Conservation (phyloP, 192 early-diverging fungal species). For the Umbelopsis vinacea region DNA sequence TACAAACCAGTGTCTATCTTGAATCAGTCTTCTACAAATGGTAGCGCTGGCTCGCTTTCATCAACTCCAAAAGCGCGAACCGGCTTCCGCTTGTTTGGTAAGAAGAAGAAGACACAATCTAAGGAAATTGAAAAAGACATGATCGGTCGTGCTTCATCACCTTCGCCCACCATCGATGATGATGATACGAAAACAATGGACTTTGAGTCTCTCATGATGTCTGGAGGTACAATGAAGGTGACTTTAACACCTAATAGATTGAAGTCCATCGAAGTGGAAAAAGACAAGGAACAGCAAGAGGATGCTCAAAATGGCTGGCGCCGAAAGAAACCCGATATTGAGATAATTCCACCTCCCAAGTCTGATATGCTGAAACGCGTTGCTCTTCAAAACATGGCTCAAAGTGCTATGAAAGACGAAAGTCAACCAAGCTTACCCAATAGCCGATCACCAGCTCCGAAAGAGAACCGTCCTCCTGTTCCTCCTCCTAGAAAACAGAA, state of each 20-base stretch:
- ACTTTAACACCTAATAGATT: conserved; percentile 61
- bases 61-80: conserved; percentile 17
- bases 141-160: neutral
- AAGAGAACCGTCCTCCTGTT: too few species aligned
- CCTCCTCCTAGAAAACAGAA: neutral
- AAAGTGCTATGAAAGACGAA: neutral
- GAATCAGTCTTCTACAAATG: conserved; percentile 26
- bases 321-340: conserved; percentile 11
- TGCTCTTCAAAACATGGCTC: conserved; percentile 13
- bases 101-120: conserved; percentile 26
- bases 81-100: conserved; percentile 29
- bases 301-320: conserved; percentile 1
- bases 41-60: conserved; percentile 7
- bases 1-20: conserved; percentile 3
- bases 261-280: conserved; percentile 58
- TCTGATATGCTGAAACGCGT: neutral
- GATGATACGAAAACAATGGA: conserved; percentile 50
- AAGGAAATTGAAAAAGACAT: conserved; percentile 1
- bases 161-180: conserved; percentile 38
- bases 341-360: conserved; percentile 3
- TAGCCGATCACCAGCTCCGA: neutral
- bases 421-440: neutral
- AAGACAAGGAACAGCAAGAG: conserved; percentile 16
- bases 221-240: conserved; percentile 57
- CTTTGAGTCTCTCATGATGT: conserved; percentile 57